Evolutionary conservation across 1,284 basidiomycete species (phyloP).

Genomic region (Cryptococcus wingfieldii): DNA sequence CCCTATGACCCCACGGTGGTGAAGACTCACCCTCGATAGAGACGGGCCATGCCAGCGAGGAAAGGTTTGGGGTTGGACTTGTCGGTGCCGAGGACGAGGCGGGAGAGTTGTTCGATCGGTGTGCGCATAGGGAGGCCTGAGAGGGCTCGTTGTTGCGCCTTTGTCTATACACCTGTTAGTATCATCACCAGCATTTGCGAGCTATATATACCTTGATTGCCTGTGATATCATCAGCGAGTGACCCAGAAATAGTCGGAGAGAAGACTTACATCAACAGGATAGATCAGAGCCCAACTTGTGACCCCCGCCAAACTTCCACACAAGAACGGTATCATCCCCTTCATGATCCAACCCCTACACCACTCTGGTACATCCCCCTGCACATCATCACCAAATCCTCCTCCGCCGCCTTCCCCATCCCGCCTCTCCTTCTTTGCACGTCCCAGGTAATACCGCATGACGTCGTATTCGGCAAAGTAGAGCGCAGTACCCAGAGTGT

Average conservation of each 20-base stretch:
- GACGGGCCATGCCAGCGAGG: constrained; percentile 37
- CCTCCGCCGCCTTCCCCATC: constrained; percentile 4
- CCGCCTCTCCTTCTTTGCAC: constrained; percentile 15
- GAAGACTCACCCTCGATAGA: constrained; percentile 43
- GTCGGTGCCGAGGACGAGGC: constrained; percentile 45
- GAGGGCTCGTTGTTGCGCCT: constrained; percentile 46
- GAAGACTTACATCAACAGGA: constrained; percentile 47
- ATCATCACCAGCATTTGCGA: not conserved
- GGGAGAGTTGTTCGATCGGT: constrained; percentile 36
- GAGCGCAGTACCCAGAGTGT: constrained; percentile 46
- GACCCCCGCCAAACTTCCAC: constrained; percentile 47
- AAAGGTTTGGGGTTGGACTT: constrained; percentile 42
- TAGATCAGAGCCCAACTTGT: constrained; percentile 49
- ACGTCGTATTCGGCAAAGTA: constrained; percentile 51
- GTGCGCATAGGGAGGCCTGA: constrained; percentile 40
- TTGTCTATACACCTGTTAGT: constrained; percentile 28
- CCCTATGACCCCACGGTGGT: not conserved
- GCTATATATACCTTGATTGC: constrained; percentile 37
- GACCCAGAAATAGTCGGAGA: not conserved
- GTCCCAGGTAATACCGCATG: constrained; percentile 41
- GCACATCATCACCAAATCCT: constrained; percentile 19
- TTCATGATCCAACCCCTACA: constrained; percentile 39
- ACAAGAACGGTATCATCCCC: constrained; percentile 44
- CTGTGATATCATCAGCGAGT: constrained; percentile 14
- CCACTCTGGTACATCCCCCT: constrained; percentile 45